Evolutionary conservation across 225 moss, liverwort and hornwort species (phyloP), one percentile per base, ranked within the genome.

Genomic region (Rhytidiadelphus loreus): DNA sequence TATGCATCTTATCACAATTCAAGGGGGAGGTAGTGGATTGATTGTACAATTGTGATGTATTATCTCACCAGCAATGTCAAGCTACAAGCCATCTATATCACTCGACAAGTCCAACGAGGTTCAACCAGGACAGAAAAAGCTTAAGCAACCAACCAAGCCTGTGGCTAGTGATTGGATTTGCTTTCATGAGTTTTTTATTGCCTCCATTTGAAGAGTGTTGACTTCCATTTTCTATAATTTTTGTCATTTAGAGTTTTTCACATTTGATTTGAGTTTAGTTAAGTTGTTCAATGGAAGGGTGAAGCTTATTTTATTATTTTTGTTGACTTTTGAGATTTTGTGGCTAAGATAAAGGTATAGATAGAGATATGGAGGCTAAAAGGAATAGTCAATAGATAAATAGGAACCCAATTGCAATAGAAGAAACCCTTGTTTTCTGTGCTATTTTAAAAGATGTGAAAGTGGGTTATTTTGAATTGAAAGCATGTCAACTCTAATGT

Each of bases 81-180:
- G 71, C 26, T 22, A 41, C 25, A 5, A 25, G 5, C 16, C 15
- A 4, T 7, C 0, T 0, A 0, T 70, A 3, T 13, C 5, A 8
- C 14, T 41, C 14, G 14, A 70, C 3, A 4, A 70, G 25, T 70
- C 3, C 1, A 69, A 3, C 0, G 1, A 0, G 4, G 14, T 1
- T 41, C 25, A 13, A 70, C 4, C 3, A 6, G 3, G 11, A 11
- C 0, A 0, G 16, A 8, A 39, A 41, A 24, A 39, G 3, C 3
- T 69, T 69, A 69, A 5, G 4, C 2, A 24, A 2, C 8, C 14
- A 69, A 39, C 24, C 8, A 39, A 69, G 14, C 25, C 2, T 4
- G 0, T 23, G 2, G 3, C 1, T 39, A 8, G 7, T 0, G 1
- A 39, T 8, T 39, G 7, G 21, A 39, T 41, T 39, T 24, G 8